Evolutionary conservation across 2,329 filamentous ascomycete genomes (phyloP), one percentile per base, ranked within the genome.

Genomic region (Nectriaceae sp.): DNA sequence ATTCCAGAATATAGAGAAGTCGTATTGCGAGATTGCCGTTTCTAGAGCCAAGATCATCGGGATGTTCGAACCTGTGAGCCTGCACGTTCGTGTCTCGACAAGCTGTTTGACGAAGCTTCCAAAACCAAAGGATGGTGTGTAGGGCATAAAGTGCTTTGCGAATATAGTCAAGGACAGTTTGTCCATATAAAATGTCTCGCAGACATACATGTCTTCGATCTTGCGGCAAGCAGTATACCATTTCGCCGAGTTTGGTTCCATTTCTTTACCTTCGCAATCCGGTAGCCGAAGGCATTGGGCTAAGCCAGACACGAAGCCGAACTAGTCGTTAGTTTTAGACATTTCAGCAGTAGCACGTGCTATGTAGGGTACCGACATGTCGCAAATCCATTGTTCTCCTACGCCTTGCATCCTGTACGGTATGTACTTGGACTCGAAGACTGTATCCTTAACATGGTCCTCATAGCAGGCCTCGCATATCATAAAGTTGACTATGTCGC

Each of bases 391-490:
- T 4, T 57, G 55, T 4, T 65, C 63, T 0, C 56, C 42, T 0
- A 53, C 50, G 0, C 51, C 53, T 46, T 71, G 70, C 1, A 57
- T 16, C 1, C 44, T 36, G 36, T 53, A 52, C 0, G 54, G 57
- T 1, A 54, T 54, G n/a, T 74, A 72, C 1, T 48, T 56, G 3
- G 50, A 15, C 8, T 67, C 66, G 15, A 72, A 68, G 0, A 57
- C 11, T 0, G 59, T 65, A 0, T 59, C 64, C 1, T 47, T 55
- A 3, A 72, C 49, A 1, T 49, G 42, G 35, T 74, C 68, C 11
- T 70, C 61, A 47, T 67, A 69, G 42, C 72, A 74, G 4, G 71
- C 65, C 22, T 73, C 63, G 22, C 72, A 75, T 0, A 67, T 55
- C 3, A 73, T 55, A 21, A 74, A 65, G 1, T 64, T 63, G 1